Evolutionary conservation across 495 filamentous ascomycete genomes (phyloP).

Genomic region (Penicillium daleae): DNA sequence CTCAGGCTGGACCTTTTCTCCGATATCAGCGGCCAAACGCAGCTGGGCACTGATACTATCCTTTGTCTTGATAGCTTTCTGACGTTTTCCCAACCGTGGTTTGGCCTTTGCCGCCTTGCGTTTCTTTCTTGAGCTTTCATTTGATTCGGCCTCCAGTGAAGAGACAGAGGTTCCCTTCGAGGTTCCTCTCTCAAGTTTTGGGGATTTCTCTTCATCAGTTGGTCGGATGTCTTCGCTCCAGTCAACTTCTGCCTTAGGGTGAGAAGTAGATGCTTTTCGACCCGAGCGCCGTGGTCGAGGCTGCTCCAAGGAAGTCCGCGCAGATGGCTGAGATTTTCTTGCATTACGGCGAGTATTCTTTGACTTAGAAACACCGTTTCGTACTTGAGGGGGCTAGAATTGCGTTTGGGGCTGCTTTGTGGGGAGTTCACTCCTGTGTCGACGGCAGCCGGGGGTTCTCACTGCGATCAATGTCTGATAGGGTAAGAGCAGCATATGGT

Average conservation of each 20-base stretch:
- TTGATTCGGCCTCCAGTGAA: conserved; percentile 20
- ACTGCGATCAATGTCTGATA: neutral
- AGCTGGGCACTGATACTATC: conserved; percentile 3
- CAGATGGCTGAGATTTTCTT: conserved; percentile 4
- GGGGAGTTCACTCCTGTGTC: neutral
- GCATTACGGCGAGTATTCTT: neutral
- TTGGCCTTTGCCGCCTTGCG: conserved; percentile 13
- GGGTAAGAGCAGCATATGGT: no score
- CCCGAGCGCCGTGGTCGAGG: conserved; percentile 13
- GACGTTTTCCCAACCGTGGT: conserved; percentile 18
- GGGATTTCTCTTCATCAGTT: conserved; percentile 27
- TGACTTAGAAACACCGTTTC: neutral
- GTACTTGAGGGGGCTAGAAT: neutral
- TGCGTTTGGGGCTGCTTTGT: neutral
- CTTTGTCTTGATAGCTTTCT: conserved; percentile 9
- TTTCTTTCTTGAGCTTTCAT: conserved; percentile 10
- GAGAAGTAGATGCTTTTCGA: conserved; percentile 12
- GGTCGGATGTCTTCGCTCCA: conserved; percentile 43
- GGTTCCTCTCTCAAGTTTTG: neutral
- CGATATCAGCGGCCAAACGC: conserved; percentile 13
- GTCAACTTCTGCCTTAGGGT: conserved; percentile 30
- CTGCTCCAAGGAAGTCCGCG: conserved; percentile 24
- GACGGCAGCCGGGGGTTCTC: neutral
- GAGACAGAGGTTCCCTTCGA: conserved; percentile 18
- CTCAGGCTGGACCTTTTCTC: neutral